A percentile compares a stretch with the other conserved stretches of the same genome.
These are phyloP conservation scores for Lepidium aucheri DNA, from an alignment of 345 rosid species.

Conservation along the genomic window DNA sequence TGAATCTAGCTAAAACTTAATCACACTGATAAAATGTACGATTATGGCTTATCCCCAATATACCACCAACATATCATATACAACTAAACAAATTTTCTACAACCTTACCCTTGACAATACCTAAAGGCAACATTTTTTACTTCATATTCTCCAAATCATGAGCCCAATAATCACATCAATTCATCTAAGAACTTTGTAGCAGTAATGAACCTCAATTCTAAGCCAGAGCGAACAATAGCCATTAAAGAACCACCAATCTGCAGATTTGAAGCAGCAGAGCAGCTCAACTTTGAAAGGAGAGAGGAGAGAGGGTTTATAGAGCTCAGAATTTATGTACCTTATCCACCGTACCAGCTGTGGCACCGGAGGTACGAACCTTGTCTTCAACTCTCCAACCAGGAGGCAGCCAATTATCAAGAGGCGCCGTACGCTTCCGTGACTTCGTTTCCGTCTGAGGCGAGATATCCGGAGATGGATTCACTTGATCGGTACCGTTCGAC, in stretches of 20 bases:
- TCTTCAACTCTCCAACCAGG: conserved; percentile 74
- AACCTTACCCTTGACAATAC: background rate
- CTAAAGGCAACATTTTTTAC: background rate
- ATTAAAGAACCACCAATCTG: background rate
- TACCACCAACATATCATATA: background rate
- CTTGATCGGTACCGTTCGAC: conserved; percentile 16
- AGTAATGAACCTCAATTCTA: background rate
- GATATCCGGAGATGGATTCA: background rate
- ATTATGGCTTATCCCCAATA: background rate
- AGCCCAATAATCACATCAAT: background rate
- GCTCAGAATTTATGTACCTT: conserved; percentile 38
- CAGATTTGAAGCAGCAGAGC: background rate
- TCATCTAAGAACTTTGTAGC: background rate
- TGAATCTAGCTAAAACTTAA: background rate
- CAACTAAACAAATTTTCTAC: background rate
- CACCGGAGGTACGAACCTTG: conserved; percentile 61
- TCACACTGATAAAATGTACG: background rate
- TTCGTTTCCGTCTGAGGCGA: conserved; percentile 6
- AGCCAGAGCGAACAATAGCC: background rate
- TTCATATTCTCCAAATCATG: background rate
- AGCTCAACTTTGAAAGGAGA: background rate
- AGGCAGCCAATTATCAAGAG: conserved; percentile 47
- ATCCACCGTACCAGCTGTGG: conserved; percentile 62
- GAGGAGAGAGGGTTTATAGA: background rate
- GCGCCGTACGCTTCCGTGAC: conserved; percentile 17